These are phyloP conservation scores for Bacidia gigantensis DNA, from an alignment of 495 filamentous ascomycete species.

Conservation along the genomic window DNA sequence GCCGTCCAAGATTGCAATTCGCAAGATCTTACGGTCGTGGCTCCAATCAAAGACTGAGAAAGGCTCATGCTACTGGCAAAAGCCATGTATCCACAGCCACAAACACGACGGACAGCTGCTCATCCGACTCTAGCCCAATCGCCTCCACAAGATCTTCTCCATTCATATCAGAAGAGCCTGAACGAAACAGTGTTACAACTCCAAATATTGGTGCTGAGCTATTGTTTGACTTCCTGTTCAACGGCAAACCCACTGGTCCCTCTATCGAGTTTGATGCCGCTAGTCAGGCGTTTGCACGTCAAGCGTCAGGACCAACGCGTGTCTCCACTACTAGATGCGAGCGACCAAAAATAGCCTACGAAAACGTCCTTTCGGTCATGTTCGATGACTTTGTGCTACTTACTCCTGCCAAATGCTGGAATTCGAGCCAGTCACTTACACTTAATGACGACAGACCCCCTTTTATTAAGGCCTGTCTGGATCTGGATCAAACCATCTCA, in stretches of 20 bases:
- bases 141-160: no score
- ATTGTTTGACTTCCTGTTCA: not conserved
- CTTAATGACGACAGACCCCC: slow-evolving; percentile 1
- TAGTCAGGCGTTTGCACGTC: not conserved
- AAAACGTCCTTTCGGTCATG: slow-evolving; percentile 7
- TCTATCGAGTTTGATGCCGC: not conserved
- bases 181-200: no score
- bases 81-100: no score
- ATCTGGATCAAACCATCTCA: slow-evolving; percentile 9
- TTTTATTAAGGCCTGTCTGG: slow-evolving; percentile 13
- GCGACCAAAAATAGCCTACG: slow-evolving; percentile 11
- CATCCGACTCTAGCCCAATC: no score
- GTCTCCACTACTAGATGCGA: not conserved
- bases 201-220: no score
- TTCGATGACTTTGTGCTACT: slow-evolving; percentile 16
- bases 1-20: slow-evolving; percentile 9
- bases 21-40: not conserved
- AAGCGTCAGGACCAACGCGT: not conserved
- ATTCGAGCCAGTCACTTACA: slow-evolving; percentile 12
- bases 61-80: not conserved
- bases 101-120: no score
- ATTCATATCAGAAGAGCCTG: no score
- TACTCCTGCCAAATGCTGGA: slow-evolving; percentile 12
- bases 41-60: not conserved
- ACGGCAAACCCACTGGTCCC: not conserved